These are phyloP conservation scores for Phytophthora meadii DNA, from an alignment of 352 stramenopile genomes.

Conservation along the genomic window DNA sequence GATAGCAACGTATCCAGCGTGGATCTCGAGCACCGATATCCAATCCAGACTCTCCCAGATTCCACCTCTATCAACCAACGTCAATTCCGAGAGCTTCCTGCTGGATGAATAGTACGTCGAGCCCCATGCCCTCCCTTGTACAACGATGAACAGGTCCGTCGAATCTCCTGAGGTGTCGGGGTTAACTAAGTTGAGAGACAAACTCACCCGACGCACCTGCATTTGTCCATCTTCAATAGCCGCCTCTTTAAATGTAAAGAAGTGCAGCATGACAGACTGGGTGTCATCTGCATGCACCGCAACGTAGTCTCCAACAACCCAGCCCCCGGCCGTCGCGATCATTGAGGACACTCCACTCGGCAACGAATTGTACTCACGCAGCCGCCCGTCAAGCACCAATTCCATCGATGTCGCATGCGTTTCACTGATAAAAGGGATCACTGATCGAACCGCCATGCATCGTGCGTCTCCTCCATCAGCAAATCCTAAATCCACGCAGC, in stretches of 20 bases:
- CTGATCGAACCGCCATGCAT: too few relatives aligned
- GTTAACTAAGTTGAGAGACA: not conserved
- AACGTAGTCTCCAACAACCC: slow-evolving; percentile 17
- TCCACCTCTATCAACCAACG: not conserved
- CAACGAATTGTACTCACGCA: slow-evolving; percentile 28
- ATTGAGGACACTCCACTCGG: slow-evolving; percentile 27
- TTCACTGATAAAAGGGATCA: too few relatives aligned
- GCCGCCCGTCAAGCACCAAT: slow-evolving; percentile 28
- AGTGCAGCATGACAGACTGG: slow-evolving; percentile 1
- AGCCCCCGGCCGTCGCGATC: slow-evolving; percentile 4
- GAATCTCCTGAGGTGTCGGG: not conserved
- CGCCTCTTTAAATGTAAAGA: slow-evolving; percentile 4
- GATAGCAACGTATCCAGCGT: slow-evolving; percentile 6
- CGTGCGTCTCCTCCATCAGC: too few relatives aligned
- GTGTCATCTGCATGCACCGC: slow-evolving; percentile 1
- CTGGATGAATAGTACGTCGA: slow-evolving; percentile 9
- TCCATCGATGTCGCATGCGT: slow-evolving; percentile 8
- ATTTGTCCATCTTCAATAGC: not conserved
- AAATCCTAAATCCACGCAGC: slow-evolving; percentile 13
- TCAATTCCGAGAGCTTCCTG: not conserved
- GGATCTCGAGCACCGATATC: slow-evolving; percentile 6
- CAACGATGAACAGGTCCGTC: slow-evolving; percentile 8
- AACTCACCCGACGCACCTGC: not conserved
- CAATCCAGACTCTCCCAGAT: slow-evolving; percentile 9
- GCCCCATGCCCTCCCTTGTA: slow-evolving; percentile 12